These are phyloP conservation scores for sunflower (Helianthus annuus) DNA, from an alignment of 129 eudicot species.

Conservation along the genomic window DNA sequence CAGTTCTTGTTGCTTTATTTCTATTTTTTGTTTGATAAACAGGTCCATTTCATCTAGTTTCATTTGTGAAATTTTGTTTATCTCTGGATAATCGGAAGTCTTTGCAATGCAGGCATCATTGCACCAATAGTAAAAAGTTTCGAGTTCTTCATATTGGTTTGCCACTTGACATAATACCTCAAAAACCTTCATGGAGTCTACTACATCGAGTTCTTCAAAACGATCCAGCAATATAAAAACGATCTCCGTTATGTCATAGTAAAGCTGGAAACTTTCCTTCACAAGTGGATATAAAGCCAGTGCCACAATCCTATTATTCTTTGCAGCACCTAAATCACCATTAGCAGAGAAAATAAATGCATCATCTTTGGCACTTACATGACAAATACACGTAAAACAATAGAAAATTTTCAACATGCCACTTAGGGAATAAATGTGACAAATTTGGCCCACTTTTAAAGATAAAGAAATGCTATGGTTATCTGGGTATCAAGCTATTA, in stretches of 20 bases:
- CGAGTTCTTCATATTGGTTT: slow-evolving; percentile 74
- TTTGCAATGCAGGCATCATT: slow-evolving; percentile 50
- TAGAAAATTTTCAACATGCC: neutral
- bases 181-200: slow-evolving; percentile 47
- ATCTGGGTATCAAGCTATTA: too few relatives aligned
- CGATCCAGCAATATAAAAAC: slow-evolving; percentile 45
- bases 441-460: neutral
- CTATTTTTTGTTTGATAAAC: slow-evolving; percentile 48
- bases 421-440: neutral
- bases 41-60: slow-evolving; percentile 66
- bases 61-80: slow-evolving; percentile 54
- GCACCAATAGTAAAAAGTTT: slow-evolving; percentile 50
- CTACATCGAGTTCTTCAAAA: slow-evolving; percentile 56
- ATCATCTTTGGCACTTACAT: neutral
- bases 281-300: slow-evolving; percentile 63
- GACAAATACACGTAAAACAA: neutral
- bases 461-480: too few relatives aligned
- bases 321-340: slow-evolving; percentile 56
- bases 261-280: slow-evolving; percentile 67
- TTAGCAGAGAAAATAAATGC: neutral
- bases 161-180: slow-evolving; percentile 52
- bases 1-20: slow-evolving; percentile 16
- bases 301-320: slow-evolving; percentile 46
- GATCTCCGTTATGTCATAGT: slow-evolving; percentile 57
- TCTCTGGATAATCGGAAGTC: slow-evolving; percentile 65